Conservation (phyloP, 2,329 filamentous ascomycete genomes). For the Xylaria hypoxylon region DNA sequence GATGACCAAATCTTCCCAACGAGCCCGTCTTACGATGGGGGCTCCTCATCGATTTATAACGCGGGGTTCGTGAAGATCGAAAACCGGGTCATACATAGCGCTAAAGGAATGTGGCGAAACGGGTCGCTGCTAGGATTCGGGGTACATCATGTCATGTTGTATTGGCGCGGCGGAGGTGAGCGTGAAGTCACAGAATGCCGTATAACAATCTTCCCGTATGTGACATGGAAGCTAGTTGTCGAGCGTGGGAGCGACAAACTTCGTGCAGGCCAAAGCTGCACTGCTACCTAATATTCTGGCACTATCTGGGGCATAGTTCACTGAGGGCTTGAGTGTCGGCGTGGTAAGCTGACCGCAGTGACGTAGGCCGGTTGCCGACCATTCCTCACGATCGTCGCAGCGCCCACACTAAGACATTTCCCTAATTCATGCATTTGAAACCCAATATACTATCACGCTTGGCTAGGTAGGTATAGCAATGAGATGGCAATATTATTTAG, state of each 20-base stretch:
- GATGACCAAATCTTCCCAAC: neutral
- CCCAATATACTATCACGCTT: neutral
- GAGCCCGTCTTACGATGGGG: constrained; percentile 9
- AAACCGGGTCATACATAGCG: neutral
- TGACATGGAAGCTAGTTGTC: neutral
- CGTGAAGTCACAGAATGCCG: neutral
- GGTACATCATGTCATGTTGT: neutral
- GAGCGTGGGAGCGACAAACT: neutral
- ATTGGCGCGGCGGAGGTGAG: neutral
- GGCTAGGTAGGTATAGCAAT: neutral
- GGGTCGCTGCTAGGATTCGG: neutral
- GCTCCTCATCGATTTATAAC: constrained; percentile 11
- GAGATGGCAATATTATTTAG: constrained; percentile 1
- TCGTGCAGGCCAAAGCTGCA: neutral
- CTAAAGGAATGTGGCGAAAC: neutral
- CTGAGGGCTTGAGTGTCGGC: neutral
- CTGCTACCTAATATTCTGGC: neutral
- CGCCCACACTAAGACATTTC: neutral
- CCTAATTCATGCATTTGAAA: neutral
- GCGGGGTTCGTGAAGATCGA: constrained; percentile 10
- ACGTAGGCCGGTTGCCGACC: neutral
- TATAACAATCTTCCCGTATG: neutral
- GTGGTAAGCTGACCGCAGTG: constrained; percentile 19
- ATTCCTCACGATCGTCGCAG: neutral
- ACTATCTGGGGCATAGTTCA: neutral